Percentiles rank a stretch among this genome's conserved stretches.
Conservation (phyloP, 768 basidiomycete species). For the Amanita inopinata region DNA sequence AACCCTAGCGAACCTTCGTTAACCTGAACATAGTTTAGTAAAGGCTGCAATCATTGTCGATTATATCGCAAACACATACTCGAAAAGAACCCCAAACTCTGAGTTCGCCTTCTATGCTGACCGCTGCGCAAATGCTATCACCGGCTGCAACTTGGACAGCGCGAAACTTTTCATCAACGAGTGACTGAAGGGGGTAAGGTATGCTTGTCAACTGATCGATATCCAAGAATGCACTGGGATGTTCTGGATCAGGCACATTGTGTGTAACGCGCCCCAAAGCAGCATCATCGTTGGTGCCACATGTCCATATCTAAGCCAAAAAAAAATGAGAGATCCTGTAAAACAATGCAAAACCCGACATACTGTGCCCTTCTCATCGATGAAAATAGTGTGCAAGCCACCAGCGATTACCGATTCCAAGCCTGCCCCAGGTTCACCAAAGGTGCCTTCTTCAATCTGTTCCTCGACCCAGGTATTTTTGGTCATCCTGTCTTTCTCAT, state of each 20-base stretch:
- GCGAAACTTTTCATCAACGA: slow-evolving; percentile 74
- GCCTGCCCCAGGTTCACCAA: slow-evolving; percentile 69
- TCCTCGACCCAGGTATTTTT: slow-evolving; percentile 70
- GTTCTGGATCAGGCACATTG: slow-evolving; percentile 48
- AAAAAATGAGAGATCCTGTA: slow-evolving; percentile 6
- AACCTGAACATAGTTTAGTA: slow-evolving; percentile 30
- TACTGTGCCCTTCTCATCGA: slow-evolving; percentile 87
- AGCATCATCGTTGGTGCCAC: slow-evolving; percentile 83
- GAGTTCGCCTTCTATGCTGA: slow-evolving; percentile 71
- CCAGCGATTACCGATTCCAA: slow-evolving; percentile 75
- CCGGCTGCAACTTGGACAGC: slow-evolving; percentile 78
- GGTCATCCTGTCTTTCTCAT: slow-evolving; percentile 68
- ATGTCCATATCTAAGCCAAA: slow-evolving; percentile 76
- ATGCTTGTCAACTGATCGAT: slow-evolving; percentile 42
- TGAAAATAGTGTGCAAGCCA: slow-evolving; percentile 81
- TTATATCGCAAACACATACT: slow-evolving; percentile 34
- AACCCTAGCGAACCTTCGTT: slow-evolving; percentile 84
- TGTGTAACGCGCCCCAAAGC: slow-evolving; percentile 75
- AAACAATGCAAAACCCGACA: slow-evolving; percentile 23
- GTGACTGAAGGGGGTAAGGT: slow-evolving; percentile 57
- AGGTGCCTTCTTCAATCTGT: slow-evolving; percentile 59
- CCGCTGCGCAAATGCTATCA: slow-evolving; percentile 81
- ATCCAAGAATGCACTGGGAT: slow-evolving; percentile 48
- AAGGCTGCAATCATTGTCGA: slow-evolving; percentile 4
- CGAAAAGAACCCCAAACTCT: slow-evolving; percentile 87